A percentile compares a stretch with the other conserved stretches of the same genome.
phyloP scores from a whole-genome alignment of 2,329 filamentous ascomycete species.

The Pseudogymnoascus destructans region DNA sequence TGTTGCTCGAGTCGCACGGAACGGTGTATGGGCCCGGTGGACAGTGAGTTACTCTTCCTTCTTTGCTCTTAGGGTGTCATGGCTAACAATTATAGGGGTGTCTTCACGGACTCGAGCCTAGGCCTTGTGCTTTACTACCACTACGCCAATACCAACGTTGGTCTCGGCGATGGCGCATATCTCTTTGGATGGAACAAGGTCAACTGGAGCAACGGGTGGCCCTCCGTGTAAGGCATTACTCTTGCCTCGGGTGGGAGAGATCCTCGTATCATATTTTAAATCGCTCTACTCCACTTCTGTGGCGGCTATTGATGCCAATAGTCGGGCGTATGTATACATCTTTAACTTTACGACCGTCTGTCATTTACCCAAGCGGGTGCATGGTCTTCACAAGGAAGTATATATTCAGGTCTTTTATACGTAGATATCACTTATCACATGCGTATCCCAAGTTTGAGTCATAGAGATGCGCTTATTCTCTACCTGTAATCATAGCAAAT shows the following conservation, averaged over 20 bases:
- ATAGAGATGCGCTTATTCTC: not conserved
- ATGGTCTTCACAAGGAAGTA: not conserved
- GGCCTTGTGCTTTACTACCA: conserved; percentile 51
- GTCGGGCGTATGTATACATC: not conserved
- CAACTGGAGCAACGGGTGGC: conserved; percentile 33
- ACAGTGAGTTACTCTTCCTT: conserved; percentile 28
- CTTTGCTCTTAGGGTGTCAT: not conserved
- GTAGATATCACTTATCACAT: not conserved
- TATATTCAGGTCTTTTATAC: not conserved
- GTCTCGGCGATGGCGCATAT: conserved; percentile 35
- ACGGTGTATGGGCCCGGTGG: conserved; percentile 53
- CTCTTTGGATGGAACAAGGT: conserved; percentile 35
- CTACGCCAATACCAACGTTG: conserved; percentile 42
- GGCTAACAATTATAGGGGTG: conserved; percentile 30
- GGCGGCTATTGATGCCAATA: not conserved
- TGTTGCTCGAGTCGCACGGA: conserved; percentile 46
- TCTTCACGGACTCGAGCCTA: conserved; percentile 35
- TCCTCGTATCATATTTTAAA: not conserved
- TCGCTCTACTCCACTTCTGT: not conserved
- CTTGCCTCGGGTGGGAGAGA: not conserved
- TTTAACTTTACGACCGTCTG: not conserved
- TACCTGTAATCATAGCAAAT: not conserved
- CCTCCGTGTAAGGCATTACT: conserved; percentile 25
- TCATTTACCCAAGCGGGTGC: not conserved
- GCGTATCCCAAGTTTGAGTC: not conserved